Base-by-base conservation (phyloP, 305 asterid genomes). In the Fraxinus greggii region DNA sequence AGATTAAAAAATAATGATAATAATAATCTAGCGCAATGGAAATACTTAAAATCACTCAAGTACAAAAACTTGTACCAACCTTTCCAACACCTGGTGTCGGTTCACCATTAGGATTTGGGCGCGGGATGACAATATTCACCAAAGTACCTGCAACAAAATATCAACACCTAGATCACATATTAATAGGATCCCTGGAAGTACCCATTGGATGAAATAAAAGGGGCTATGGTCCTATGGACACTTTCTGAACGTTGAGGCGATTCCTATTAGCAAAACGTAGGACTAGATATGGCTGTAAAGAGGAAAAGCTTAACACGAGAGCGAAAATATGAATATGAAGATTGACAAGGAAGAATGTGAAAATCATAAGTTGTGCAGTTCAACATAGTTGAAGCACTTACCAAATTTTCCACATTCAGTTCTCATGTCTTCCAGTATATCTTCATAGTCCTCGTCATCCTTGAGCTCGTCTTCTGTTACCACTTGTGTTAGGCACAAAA, bases 341-440 rank as follows among this genome's bases (percentile, higher is more conserved):
- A 80, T 72, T 69, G 83, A 65, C 6, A 63, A 17, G 48, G 75
- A 84, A 82, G 8, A 70, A n/a, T 17, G 32, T 19, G 59, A 33
- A 33, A 72, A 54, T 74, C 59, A 59, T n/a, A 38, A 81, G 45
- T 21, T 35, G 56, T 63, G 36, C 21, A 38, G 74, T 79, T 32
- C 38, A 48, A 26, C 0, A 45, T 32, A 61, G 13, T 48, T 26
- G 65, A 76, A 79, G 78, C 51, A 84, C 78, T 86, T 85, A 94
- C 99, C 99, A 81, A 94, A 94, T 86, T 93, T 94, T 79, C 89
- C 98, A 86, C 98, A 93, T 88, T 96, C 99, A 63, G 80, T 77
- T 88, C 91, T 96, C 98, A 96, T 96, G 87, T 94, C 98, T 87
- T 93, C 99, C 82, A 94, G 38, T 80, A 94, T 94, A 83, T 96